A percentile compares a stretch with the other conserved stretches of the same genome.
Evolutionary conservation across 2,329 filamentous ascomycete species (phyloP).

Genomic region (Fusarium virguliforme): DNA sequence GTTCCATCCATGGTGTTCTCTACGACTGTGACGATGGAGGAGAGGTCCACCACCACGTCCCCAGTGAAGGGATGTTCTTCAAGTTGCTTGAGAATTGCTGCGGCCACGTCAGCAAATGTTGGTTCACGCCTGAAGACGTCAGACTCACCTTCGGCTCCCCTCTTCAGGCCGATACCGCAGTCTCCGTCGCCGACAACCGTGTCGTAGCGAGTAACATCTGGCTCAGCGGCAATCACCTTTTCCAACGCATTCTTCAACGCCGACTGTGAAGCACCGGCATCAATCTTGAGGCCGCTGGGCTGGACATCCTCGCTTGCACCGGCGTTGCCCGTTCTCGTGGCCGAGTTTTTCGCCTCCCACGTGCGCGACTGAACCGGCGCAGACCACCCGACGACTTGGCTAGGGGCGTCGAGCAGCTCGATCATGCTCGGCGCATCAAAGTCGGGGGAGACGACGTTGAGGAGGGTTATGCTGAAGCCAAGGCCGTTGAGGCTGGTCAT

Average conservation of each 20-base stretch:
- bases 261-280: constrained; percentile 66
- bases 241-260: constrained; percentile 73
- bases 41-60: constrained; percentile 69
- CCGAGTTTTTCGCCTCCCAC: constrained; percentile 72
- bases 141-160: constrained; percentile 81
- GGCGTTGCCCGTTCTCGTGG: constrained; percentile 61
- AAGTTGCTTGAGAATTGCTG: constrained; percentile 70
- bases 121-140: background rate
- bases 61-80: constrained; percentile 62
- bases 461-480: constrained; percentile 81
- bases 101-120: constrained; percentile 40
- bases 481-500: constrained; percentile 86
- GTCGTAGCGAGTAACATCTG: constrained; percentile 80
- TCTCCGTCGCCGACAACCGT: constrained; percentile 93
- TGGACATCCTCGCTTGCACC: constrained; percentile 55
- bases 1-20: constrained; percentile 75
- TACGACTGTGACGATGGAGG: constrained; percentile 68
- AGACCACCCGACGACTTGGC: constrained; percentile 80
- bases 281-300: constrained; percentile 67
- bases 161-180: constrained; percentile 88
- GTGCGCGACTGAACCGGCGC: constrained; percentile 74
- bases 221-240: constrained; percentile 76
- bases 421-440: constrained; percentile 75
- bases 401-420: constrained; percentile 78
- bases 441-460: constrained; percentile 75